A percentile compares a stretch with the other conserved stretches of the same genome.
Conservation (phyloP, 2,329 filamentous ascomycete species). For the Ploettnerulaceae sp. region DNA sequence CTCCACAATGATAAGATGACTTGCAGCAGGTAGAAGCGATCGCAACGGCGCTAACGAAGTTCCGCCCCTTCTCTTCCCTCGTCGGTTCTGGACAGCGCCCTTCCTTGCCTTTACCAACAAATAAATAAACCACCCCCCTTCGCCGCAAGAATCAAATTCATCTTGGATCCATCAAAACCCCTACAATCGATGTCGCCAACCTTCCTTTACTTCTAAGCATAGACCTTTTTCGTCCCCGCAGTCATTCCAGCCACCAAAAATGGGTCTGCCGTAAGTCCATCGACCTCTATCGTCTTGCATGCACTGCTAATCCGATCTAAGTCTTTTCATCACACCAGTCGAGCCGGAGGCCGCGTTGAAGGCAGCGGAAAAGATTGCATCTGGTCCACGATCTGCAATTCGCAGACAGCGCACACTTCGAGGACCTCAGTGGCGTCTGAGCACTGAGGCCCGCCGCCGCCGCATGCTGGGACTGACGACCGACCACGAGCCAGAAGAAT, state of each 20-base stretch:
- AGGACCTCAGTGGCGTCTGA: constrained; percentile 18
- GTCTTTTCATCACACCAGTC: constrained; percentile 32
- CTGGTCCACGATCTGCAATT: constrained; percentile 31
- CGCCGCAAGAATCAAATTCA: constrained; percentile 17
- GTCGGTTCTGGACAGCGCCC: neutral
- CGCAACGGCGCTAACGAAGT: constrained; percentile 3
- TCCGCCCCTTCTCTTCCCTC: neutral
- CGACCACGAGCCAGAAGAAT: constrained; percentile 17
- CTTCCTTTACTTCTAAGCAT: neutral
- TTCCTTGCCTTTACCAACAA: neutral
- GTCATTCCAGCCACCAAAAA: constrained; percentile 18
- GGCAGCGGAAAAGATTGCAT: constrained; percentile 28
- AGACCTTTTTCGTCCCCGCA: constrained; percentile 1
- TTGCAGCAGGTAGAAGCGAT: constrained; percentile 4
- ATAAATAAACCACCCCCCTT: constrained; percentile 12
- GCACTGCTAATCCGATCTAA: constrained; percentile 25
- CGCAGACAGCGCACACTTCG: constrained; percentile 27
- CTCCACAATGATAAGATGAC: constrained; percentile 3
- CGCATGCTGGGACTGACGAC: constrained; percentile 19
- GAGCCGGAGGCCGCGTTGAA: constrained; percentile 29
- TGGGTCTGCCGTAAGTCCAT: constrained; percentile 33
- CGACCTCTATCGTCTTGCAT: constrained; percentile 18
- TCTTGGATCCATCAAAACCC: constrained; percentile 14
- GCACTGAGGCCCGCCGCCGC: constrained; percentile 23
- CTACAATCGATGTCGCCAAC: constrained; percentile 20